These are phyloP conservation scores for Penicillium sp. DNA, from an alignment of 2,329 filamentous ascomycete species.

Conservation along the genomic window DNA sequence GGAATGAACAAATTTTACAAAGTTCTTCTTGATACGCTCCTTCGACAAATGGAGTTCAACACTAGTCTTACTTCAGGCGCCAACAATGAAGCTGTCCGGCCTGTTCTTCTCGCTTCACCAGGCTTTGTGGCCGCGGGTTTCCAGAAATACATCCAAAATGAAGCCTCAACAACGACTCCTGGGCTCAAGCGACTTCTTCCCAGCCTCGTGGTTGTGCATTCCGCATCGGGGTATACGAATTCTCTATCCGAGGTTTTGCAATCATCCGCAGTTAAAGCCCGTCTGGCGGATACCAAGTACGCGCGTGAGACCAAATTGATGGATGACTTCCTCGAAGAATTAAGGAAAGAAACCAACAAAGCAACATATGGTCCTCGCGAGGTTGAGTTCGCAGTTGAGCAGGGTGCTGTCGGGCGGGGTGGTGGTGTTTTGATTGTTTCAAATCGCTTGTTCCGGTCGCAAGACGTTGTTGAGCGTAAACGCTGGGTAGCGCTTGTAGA, in stretches of 20 bases:
- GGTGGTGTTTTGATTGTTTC: conserved; percentile 84
- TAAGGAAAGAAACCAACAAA: conserved; percentile 80
- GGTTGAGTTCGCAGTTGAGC: conserved; percentile 76
- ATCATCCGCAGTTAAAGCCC: conserved; percentile 71
- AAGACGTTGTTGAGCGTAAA: conserved; percentile 72
- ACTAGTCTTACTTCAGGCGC: conserved; percentile 40
- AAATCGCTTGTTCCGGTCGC: conserved; percentile 80
- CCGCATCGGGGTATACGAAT: conserved; percentile 81
- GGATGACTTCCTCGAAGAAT: conserved; percentile 74
- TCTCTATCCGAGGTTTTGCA: conserved; percentile 83
- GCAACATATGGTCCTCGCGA: conserved; percentile 88
- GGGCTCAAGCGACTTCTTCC: conserved; percentile 66
- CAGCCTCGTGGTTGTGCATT: conserved; percentile 69
- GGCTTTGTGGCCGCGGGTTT: conserved; percentile 84
- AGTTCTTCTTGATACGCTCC: conserved; percentile 70
- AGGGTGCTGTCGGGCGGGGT: conserved; percentile 83
- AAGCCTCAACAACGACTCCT: conserved; percentile 60
- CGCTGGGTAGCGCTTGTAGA: conserved; percentile 85
- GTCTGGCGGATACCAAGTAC: conserved; percentile 84
- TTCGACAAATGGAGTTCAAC: conserved; percentile 73
- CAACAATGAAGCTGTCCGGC: conserved; percentile 45
- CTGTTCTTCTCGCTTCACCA: conserved; percentile 81
- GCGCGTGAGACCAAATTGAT: conserved; percentile 78
- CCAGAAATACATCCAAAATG: conserved; percentile 66
- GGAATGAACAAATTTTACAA: conserved; percentile 76